These are phyloP conservation scores for Huntiella savannae DNA, from an alignment of 2,329 filamentous ascomycete genomes.

Conservation along the genomic window DNA sequence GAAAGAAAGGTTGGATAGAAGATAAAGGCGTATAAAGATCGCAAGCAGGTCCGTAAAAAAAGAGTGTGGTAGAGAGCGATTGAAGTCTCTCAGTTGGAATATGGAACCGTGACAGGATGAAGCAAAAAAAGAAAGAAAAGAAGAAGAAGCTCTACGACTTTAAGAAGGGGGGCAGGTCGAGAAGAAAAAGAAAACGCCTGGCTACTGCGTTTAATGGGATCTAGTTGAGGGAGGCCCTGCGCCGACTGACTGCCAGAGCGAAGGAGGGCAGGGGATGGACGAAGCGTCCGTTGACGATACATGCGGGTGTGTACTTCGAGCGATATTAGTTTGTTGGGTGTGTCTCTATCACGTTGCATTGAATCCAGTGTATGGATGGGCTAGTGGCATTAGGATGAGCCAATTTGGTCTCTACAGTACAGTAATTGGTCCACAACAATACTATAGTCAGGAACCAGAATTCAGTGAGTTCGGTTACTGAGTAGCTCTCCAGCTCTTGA, in stretches of 20 bases:
- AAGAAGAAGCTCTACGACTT: not conserved
- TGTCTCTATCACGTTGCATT: not conserved
- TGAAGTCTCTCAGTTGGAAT: constrained; percentile 11
- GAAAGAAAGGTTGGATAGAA: not conserved
- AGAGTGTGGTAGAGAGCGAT: constrained; percentile 11
- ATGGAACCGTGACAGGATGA: constrained; percentile 4
- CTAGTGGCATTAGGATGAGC: too few relatives aligned
- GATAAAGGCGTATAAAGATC: not conserved
- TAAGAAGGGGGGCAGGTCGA: not conserved
- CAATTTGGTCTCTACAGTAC: too few relatives aligned
- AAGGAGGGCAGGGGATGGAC: constrained; percentile 1
- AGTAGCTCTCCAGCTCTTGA: too few relatives aligned
- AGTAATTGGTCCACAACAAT: not conserved
- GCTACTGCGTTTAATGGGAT: constrained; percentile 9
- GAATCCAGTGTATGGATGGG: too few relatives aligned
- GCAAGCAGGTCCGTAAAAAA: constrained; percentile 3
- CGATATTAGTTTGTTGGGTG: too few relatives aligned
- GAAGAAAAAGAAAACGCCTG: constrained; percentile 4
- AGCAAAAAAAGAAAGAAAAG: constrained; percentile 1
- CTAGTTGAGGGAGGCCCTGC: constrained; percentile 7
- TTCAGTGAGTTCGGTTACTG: too few relatives aligned
- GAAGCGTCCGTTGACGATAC: not conserved
- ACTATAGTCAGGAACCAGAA: constrained; percentile 7
- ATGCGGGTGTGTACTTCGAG: not conserved
- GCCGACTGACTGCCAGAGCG: not conserved